phyloP scores from a whole-genome alignment of 75 land plant species.

The Cryptomeria japonica region DNA sequence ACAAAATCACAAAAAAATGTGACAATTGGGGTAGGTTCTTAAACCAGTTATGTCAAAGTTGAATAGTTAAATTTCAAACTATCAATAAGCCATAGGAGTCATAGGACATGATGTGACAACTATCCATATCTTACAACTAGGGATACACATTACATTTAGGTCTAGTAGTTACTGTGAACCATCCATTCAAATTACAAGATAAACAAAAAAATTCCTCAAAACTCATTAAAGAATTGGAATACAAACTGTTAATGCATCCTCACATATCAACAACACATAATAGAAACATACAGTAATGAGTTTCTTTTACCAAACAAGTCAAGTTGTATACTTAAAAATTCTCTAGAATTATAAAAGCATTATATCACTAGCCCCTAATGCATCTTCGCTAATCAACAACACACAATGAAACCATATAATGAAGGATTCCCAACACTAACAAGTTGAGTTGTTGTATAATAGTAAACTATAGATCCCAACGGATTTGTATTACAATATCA shows the following conservation, averaged over 20 bases:
- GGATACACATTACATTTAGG: not conserved
- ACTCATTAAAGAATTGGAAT: not conserved
- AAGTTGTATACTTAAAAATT: not conserved
- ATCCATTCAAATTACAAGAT: not conserved
- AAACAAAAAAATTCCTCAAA: not conserved
- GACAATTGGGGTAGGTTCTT: not conserved
- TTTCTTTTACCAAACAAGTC: no score
- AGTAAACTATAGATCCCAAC: not conserved
- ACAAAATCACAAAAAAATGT: not conserved
- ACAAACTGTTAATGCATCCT: not conserved
- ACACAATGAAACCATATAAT: no score
- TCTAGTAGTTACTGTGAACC: not conserved
- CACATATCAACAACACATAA: not conserved
- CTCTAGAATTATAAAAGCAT: not conserved
- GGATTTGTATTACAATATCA: not conserved
- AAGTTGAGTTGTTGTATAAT: not conserved
- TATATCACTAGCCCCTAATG: not conserved
- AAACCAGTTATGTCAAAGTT: not conserved
- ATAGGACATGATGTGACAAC: not conserved
- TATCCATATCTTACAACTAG: not conserved
- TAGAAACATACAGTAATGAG: no score
- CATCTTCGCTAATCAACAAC: not conserved
- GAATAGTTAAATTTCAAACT: not conserved
- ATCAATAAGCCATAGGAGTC: not conserved
- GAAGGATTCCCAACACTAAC: not conserved